Evolutionary conservation across 164 flowering plant species (phyloP).

Genomic region (Dillenia suffruticosa): DNA sequence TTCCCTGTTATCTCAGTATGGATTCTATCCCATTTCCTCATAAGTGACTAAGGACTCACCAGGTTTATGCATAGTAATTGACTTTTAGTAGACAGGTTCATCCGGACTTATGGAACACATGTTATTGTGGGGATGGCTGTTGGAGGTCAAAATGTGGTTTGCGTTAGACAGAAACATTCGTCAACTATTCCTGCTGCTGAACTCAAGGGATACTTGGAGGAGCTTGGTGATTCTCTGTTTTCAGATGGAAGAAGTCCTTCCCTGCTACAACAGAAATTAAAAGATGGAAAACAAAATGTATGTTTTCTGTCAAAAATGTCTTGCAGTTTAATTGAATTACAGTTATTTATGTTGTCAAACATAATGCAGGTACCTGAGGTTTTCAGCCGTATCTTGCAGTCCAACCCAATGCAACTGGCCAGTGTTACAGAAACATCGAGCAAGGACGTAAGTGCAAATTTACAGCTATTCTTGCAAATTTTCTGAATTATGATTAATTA

Average conservation of each 20-base stretch:
- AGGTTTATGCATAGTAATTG: too few relatives aligned
- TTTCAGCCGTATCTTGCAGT: constrained; percentile 57
- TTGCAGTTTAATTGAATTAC: not conserved
- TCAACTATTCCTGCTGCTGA: constrained; percentile 72
- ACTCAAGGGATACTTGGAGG: constrained; percentile 66
- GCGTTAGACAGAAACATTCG: constrained; percentile 61
- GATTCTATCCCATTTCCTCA: too few relatives aligned
- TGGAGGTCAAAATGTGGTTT: constrained; percentile 88
- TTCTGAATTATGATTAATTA: constrained; percentile 1
- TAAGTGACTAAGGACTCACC: too few relatives aligned
- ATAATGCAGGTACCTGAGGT: constrained; percentile 74
- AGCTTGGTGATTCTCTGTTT: constrained; percentile 77
- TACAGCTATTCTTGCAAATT: not conserved
- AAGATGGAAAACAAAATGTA: constrained; percentile 58
- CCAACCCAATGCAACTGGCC: constrained; percentile 61
- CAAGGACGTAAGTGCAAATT: constrained; percentile 70
- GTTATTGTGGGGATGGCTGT: constrained; percentile 76
- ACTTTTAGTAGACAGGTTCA: constrained; percentile 49
- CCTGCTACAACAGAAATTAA: constrained; percentile 38
- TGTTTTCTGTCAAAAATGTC: not conserved
- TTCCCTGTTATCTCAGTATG: too few relatives aligned
- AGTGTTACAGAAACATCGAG: constrained; percentile 70
- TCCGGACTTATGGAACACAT: constrained; percentile 82
- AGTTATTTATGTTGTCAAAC: constrained; percentile 1
- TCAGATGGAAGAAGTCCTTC: constrained; percentile 64